phyloP scores from a whole-genome alignment of 768 basidiomycete species.

The Lactarius hengduanensis region DNA sequence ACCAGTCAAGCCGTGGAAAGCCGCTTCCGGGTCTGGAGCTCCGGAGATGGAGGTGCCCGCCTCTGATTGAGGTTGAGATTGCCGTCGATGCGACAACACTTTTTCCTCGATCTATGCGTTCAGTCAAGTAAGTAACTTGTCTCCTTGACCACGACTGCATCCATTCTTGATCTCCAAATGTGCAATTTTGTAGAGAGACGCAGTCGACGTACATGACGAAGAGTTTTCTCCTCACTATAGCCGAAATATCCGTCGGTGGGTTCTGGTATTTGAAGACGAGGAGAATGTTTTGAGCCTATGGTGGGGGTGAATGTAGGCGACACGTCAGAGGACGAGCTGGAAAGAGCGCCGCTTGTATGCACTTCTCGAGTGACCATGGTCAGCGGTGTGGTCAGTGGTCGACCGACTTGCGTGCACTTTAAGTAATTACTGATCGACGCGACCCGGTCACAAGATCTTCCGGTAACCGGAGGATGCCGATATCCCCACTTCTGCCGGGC shows the following conservation, averaged over 20 bases:
- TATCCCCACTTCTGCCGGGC: not conserved
- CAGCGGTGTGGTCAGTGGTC: not conserved
- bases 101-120: slow-evolving; percentile 68
- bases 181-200: not conserved
- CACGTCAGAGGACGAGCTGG: not conserved
- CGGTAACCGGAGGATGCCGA: not conserved
- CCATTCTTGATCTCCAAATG: not conserved
- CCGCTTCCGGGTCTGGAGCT: slow-evolving; percentile 8
- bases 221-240: slow-evolving; percentile 74
- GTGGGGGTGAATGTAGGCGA: slow-evolving; percentile 5
- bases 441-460: slow-evolving; percentile 1
- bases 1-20: not conserved
- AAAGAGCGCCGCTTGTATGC: not conserved
- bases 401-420: not conserved
- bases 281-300: slow-evolving; percentile 15
- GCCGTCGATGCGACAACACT: slow-evolving; percentile 60
- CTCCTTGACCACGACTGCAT: not conserved
- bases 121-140: slow-evolving; percentile 9
- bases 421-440: slow-evolving; percentile 1
- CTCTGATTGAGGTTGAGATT: slow-evolving; percentile 48
- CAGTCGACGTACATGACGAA: slow-evolving; percentile 59
- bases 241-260: slow-evolving; percentile 74
- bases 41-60: slow-evolving; percentile 37
- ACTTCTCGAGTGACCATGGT: not conserved
- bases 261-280: slow-evolving; percentile 44